Evolutionary conservation across 192 early-diverging fungal genomes (phyloP).

Genomic region (Funneliformis mosseae): DNA sequence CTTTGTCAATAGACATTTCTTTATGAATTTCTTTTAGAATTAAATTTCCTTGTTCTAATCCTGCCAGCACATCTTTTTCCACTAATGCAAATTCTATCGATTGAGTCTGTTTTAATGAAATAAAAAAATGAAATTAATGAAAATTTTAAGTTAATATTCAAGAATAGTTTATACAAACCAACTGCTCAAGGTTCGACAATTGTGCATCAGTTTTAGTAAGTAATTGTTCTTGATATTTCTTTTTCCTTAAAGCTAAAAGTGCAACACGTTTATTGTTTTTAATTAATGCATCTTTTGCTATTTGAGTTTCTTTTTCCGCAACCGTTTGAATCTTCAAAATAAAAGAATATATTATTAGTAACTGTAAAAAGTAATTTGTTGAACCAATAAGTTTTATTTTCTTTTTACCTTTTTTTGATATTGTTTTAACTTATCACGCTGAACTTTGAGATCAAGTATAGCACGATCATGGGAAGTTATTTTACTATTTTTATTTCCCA

Average conservation of each 20-base stretch:
- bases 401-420: constrained; percentile 91
- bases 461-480: constrained; percentile 91
- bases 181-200: constrained; percentile 86
- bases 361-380: background rate
- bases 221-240: constrained; percentile 93
- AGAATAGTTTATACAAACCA: constrained; percentile 53
- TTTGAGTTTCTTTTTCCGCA: constrained; percentile 74
- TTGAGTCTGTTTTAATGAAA: constrained; percentile 44
- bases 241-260: constrained; percentile 89
- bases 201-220: constrained; percentile 84
- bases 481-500: constrained; percentile 51
- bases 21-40: constrained; percentile 84
- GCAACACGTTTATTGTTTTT: constrained; percentile 81
- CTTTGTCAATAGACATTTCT: constrained; percentile 87
- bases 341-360: background rate
- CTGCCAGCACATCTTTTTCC: constrained; percentile 86
- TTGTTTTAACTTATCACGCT: constrained; percentile 90
- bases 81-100: constrained; percentile 93
- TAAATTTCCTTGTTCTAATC: constrained; percentile 81
- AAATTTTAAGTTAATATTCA: background rate
- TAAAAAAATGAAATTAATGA: constrained; percentile 6
- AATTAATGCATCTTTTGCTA: constrained; percentile 76
- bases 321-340: constrained; percentile 70
- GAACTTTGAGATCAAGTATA: constrained; percentile 93
- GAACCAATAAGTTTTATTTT: constrained; percentile 43